These are phyloP conservation scores for Claviceps africana DNA, from an alignment of 2,329 filamentous ascomycete species.

Conservation along the genomic window DNA sequence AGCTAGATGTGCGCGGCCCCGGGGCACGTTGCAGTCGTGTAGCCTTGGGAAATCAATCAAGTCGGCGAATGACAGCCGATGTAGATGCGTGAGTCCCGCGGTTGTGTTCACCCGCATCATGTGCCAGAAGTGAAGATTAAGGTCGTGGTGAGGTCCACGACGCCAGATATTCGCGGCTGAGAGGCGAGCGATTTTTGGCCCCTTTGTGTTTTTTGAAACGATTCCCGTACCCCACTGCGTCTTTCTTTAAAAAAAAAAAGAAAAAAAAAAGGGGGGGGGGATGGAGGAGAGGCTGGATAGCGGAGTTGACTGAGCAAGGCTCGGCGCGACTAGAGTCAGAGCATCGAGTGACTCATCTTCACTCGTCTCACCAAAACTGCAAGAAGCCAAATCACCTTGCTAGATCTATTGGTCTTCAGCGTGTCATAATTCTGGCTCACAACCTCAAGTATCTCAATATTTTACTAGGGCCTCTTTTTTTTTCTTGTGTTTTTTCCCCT, in stretches of 20 bases:
- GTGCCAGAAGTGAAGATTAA: not conserved
- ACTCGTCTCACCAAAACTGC: not conserved
- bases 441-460: not conserved
- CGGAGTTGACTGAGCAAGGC: slow-evolving; percentile 2
- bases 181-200: not conserved
- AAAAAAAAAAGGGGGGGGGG: not conserved
- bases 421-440: not conserved
- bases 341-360: slow-evolving; percentile 7
- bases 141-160: not conserved
- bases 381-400: not conserved
- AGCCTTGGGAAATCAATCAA: slow-evolving; percentile 5
- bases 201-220: not conserved
- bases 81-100: not conserved
- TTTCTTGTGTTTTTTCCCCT: not conserved
- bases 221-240: not conserved
- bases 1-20: slow-evolving; percentile 5
- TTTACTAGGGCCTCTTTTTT: no score
- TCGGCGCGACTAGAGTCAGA: slow-evolving; percentile 2
- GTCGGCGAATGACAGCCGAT: not conserved
- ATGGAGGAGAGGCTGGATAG: not conserved
- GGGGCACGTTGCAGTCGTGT: slow-evolving; percentile 5
- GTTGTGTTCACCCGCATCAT: not conserved
- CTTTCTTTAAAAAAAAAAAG: not conserved
- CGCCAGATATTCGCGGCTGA: not conserved
- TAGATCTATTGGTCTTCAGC: not conserved